Percentiles rank a stretch among this genome's conserved stretches.
These are phyloP conservation scores for Aspergillus calidoustus DNA, from an alignment of 2,329 filamentous ascomycete genomes.

Conservation along the genomic window DNA sequence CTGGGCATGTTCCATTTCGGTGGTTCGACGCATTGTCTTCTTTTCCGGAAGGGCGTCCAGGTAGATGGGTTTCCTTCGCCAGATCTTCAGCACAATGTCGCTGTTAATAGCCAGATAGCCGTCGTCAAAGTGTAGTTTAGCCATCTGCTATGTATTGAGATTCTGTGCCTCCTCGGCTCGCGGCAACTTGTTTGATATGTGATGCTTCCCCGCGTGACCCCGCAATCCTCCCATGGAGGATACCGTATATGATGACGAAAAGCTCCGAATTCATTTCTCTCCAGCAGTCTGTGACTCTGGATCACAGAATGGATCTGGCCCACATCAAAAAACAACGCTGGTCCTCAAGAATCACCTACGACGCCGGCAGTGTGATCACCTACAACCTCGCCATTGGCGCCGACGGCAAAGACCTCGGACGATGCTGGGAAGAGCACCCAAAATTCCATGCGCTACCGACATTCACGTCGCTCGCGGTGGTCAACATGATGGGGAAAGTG, in stretches of 20 bases:
- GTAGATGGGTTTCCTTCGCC: constrained; percentile 34
- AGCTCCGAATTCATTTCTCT: background rate
- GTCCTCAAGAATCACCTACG: background rate
- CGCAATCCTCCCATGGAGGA: background rate
- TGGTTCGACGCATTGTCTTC: constrained; percentile 70
- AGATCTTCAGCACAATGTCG: constrained; percentile 30
- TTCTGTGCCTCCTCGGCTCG: background rate
- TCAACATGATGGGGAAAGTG: background rate
- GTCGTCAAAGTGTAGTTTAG: constrained; percentile 1
- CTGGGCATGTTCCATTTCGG: constrained; percentile 82
- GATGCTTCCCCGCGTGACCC: background rate
- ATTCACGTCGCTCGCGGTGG: background rate
- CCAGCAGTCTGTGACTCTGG: background rate
- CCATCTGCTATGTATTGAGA: background rate
- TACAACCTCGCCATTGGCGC: background rate
- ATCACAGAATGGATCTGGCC: background rate
- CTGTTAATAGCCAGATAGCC: constrained; percentile 33
- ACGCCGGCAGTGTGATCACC: background rate
- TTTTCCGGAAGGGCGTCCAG: constrained; percentile 56
- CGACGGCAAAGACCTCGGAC: background rate
- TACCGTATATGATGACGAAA: background rate
- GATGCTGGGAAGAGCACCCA: background rate
- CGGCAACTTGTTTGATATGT: background rate
- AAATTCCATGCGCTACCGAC: background rate
- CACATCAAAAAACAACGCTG: background rate